A percentile compares a stretch with the other conserved stretches of the same genome.
These are phyloP conservation scores for Phytophthora kernoviae DNA, from an alignment of 352 stramenopile genomes.

Conservation along the genomic window DNA sequence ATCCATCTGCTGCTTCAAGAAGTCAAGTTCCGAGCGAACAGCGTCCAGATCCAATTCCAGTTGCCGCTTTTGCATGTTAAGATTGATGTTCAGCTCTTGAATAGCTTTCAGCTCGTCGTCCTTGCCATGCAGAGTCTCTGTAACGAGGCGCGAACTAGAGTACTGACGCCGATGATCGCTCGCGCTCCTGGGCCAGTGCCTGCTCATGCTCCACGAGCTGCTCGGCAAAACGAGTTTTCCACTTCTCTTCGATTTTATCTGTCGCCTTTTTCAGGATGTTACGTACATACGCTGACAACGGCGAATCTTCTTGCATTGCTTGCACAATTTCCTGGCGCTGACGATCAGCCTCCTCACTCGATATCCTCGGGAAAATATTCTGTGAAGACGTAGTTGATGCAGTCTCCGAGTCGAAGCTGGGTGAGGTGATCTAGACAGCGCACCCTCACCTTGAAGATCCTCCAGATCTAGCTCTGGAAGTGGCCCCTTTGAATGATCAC, in stretches of 20 bases:
- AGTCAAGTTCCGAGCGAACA: slow-evolving; percentile 69
- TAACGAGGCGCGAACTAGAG: slow-evolving; percentile 70
- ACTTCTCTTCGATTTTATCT: slow-evolving; percentile 85
- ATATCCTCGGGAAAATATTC: slow-evolving; percentile 38
- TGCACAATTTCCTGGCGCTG: slow-evolving; percentile 43
- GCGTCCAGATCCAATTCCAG: slow-evolving; percentile 72
- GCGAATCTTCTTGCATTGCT: slow-evolving; percentile 62
- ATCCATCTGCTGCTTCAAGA: slow-evolving; percentile 72
- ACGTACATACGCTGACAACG: slow-evolving; percentile 74
- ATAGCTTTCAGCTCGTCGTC: slow-evolving; percentile 78
- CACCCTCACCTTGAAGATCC: slow-evolving; percentile 23
- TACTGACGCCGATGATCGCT: slow-evolving; percentile 65
- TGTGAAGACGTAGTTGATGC: slow-evolving; percentile 39
- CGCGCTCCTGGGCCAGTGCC: slow-evolving; percentile 65
- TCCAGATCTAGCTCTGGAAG: slow-evolving; percentile 31
- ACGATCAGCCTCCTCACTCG: slow-evolving; percentile 35
- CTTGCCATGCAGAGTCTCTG: slow-evolving; percentile 74
- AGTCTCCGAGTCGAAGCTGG: slow-evolving; percentile 36
- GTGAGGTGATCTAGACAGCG: slow-evolving; percentile 26
- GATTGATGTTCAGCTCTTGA: slow-evolving; percentile 62
- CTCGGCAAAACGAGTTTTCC: slow-evolving; percentile 74
- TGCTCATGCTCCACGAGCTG: slow-evolving; percentile 72
- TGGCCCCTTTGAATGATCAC: slow-evolving; percentile 12
- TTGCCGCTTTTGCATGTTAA: slow-evolving; percentile 73
- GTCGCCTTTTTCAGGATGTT: slow-evolving; percentile 77